A percentile compares a stretch with the other conserved stretches of the same genome.
These are phyloP conservation scores for Stagonosporopsis rhizophila DNA, from an alignment of 2,329 filamentous ascomycete genomes.

Conservation along the genomic window DNA sequence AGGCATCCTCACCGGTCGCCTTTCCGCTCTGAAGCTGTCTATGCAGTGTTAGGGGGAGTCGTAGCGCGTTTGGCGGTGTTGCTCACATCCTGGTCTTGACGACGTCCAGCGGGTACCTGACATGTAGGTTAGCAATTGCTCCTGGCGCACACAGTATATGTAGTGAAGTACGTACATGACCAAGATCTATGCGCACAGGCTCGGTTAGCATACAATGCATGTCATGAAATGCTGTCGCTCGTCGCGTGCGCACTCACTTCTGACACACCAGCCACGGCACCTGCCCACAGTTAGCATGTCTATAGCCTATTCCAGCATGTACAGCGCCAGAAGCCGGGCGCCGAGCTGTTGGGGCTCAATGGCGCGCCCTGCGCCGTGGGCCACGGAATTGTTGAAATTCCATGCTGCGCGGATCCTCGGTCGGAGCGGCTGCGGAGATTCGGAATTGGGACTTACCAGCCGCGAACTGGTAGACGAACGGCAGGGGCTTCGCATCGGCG, in stretches of 20 bases:
- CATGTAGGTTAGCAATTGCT: slow-evolving; percentile 8
- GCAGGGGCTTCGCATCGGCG: slow-evolving; percentile 73
- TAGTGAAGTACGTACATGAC: slow-evolving; percentile 69
- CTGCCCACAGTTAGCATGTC: slow-evolving; percentile 54
- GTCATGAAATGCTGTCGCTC: slow-evolving; percentile 17
- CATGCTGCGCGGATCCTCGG: slow-evolving; percentile 22
- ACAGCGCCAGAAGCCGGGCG: neutral
- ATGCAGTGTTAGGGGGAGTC: slow-evolving; percentile 36
- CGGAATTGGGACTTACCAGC: slow-evolving; percentile 68
- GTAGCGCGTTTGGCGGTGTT: slow-evolving; percentile 7
- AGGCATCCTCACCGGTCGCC: slow-evolving; percentile 77
- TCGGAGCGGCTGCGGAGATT: slow-evolving; percentile 32
- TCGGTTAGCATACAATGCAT: slow-evolving; percentile 36
- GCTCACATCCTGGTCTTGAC: slow-evolving; percentile 96
- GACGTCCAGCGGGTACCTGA: slow-evolving; percentile 96
- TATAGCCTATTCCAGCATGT: slow-evolving; percentile 1
- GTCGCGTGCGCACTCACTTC: slow-evolving; percentile 69
- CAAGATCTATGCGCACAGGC: slow-evolving; percentile 69
- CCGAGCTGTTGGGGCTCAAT: neutral
- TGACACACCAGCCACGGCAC: slow-evolving; percentile 95
- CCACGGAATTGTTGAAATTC: slow-evolving; percentile 9
- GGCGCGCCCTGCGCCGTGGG: slow-evolving; percentile 9
- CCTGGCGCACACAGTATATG: too few species aligned
- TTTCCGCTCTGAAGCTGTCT: slow-evolving; percentile 87
- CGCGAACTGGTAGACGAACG: slow-evolving; percentile 93